These are phyloP conservation scores for Aethionema arabicum DNA, from an alignment of 345 rosid genomes.

Conservation along the genomic window DNA sequence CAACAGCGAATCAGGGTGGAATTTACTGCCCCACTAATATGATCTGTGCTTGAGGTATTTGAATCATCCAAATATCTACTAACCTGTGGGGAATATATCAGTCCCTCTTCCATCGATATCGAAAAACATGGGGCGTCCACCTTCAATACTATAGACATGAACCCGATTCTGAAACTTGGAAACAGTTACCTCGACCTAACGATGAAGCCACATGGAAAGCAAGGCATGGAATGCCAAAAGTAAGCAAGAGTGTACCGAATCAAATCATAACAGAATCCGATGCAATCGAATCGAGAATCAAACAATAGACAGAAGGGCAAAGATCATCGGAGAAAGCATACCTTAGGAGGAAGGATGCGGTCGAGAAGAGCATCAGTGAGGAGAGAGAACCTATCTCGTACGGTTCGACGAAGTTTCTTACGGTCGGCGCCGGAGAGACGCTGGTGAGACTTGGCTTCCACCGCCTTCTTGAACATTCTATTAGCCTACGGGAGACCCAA, in stretches of 20 bases:
- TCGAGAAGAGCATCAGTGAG: slow-evolving; percentile 76
- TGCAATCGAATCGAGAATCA: slow-evolving; percentile 21
- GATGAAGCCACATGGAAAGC: not conserved
- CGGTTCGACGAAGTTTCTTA: slow-evolving; percentile 75
- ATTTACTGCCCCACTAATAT: not conserved
- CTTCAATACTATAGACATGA: slow-evolving; percentile 70
- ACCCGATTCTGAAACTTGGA: slow-evolving; percentile 85
- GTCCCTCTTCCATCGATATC: slow-evolving; percentile 88
- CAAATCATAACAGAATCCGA: slow-evolving; percentile 7
- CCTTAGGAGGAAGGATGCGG: slow-evolving; percentile 80
- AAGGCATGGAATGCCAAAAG: slow-evolving; percentile 7
- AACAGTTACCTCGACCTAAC: slow-evolving; percentile 76
- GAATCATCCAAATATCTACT: slow-evolving; percentile 11
- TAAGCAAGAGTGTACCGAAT: slow-evolving; percentile 6
- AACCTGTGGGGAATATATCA: slow-evolving; percentile 90
- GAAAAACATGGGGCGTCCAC: slow-evolving; percentile 79
- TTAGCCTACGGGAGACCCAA: slow-evolving; percentile 12
- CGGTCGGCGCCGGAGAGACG: slow-evolving; percentile 94
- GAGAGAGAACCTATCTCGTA: slow-evolving; percentile 62
- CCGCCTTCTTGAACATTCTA: slow-evolving; percentile 87
- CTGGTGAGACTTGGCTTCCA: slow-evolving; percentile 87
- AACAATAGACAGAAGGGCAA: not conserved
- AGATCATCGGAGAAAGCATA: slow-evolving; percentile 10
- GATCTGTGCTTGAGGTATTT: not conserved
- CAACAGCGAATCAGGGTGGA: slow-evolving; percentile 1